These are phyloP conservation scores for Kluyveromyces starmeri DNA, from an alignment of 805 yeast species.

Conservation along the genomic window DNA sequence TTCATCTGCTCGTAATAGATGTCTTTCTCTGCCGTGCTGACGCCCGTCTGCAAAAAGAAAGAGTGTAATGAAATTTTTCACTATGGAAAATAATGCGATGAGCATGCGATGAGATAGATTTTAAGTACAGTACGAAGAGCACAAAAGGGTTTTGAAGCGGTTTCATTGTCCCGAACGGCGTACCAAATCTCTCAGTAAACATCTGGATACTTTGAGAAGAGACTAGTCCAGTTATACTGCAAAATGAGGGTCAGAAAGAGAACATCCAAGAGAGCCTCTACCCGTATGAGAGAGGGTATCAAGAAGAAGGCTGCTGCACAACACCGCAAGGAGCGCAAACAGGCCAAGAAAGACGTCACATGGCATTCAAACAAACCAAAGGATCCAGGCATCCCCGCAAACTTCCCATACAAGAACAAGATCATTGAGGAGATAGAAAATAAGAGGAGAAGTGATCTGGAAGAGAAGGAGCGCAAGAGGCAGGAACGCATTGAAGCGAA, in stretches of 20 bases:
- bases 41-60: no score
- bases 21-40: no score
- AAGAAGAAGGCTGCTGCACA: conserved; percentile 93
- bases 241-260: conserved; percentile 50
- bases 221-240: no score
- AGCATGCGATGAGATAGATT: no score
- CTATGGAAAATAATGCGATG: no score
- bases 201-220: no score
- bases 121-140: no score
- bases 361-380: conserved; percentile 82
- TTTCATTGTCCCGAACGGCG: no score
- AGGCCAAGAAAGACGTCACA: conserved; percentile 80
- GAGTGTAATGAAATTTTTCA: no score
- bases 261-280: conserved; percentile 80
- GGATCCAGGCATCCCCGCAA: conserved; percentile 92
- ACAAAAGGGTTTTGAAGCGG: no score
- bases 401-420: conserved; percentile 88
- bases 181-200: no score
- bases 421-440: conserved; percentile 67
- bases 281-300: conserved; percentile 94
- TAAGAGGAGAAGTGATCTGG: conserved; percentile 44
- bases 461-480: conserved; percentile 44
- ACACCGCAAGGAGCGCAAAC: conserved; percentile 72
- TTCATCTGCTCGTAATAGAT: no score
- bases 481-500: conserved; percentile 38